Percentiles rank a stretch among this genome's conserved stretches.
phyloP scores from a whole-genome alignment of 1,284 basidiomycete species.

The Phlebopus sp. region DNA sequence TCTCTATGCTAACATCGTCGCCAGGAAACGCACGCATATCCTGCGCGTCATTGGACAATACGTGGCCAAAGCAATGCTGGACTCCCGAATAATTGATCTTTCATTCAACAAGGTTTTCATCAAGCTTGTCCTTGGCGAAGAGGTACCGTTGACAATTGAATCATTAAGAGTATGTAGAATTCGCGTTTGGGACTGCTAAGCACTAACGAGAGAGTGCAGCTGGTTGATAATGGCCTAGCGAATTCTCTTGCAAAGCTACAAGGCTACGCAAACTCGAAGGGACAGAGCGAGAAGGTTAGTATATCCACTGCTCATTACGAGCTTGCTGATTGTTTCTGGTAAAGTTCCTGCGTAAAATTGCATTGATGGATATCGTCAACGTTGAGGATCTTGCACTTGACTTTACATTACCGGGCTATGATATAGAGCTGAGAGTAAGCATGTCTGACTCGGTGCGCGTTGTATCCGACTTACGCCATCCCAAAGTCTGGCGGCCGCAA shows the following conservation, averaged over 20 bases:
- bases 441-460: neutral
- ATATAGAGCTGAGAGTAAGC: constrained; percentile 82
- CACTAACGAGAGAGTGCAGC: constrained; percentile 38
- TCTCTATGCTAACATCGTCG: constrained; percentile 7
- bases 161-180: constrained; percentile 62
- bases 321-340: constrained; percentile 3
- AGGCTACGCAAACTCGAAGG: constrained; percentile 44
- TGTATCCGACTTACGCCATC: constrained; percentile 3
- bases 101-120: constrained; percentile 93
- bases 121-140: constrained; percentile 82
- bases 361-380: constrained; percentile 56
- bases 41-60: constrained; percentile 94
- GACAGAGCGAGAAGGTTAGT: constrained; percentile 53
- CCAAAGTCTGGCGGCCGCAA: constrained; percentile 73
- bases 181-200: constrained; percentile 1
- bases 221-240: constrained; percentile 83
- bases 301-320: constrained; percentile 5
- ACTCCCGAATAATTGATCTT: constrained; percentile 96
- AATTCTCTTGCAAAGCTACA: constrained; percentile 84
- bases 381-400: constrained; percentile 90
- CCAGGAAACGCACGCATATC: constrained; percentile 75
- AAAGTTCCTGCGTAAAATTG: constrained; percentile 56
- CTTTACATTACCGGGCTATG: constrained; percentile 95
- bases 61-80: constrained; percentile 96
- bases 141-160: constrained; percentile 80